Evolutionary conservation across 495 filamentous ascomycete species (phyloP).

Genomic region (Aspergillus heteromorphus): DNA sequence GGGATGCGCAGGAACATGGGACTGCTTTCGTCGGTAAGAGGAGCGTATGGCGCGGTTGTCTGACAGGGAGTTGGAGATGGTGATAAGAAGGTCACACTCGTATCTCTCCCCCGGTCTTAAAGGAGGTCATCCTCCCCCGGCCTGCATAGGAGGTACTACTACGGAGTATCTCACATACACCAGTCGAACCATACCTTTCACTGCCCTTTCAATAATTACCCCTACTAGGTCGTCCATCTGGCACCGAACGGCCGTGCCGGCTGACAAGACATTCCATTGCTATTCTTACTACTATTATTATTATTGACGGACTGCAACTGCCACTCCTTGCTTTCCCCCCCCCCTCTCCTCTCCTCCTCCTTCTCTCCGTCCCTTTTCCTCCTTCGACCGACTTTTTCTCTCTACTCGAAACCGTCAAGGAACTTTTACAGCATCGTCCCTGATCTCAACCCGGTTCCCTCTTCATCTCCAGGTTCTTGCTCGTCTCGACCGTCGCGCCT

Average conservation of each 20-base stretch:
- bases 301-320: slow-evolving; percentile 12
- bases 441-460: slow-evolving; percentile 1
- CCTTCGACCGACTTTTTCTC: slow-evolving; percentile 7
- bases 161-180: neutral
- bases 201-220: neutral
- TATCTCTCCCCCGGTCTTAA: neutral
- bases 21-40: slow-evolving; percentile 8
- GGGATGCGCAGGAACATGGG: slow-evolving; percentile 11
- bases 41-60: slow-evolving; percentile 2
- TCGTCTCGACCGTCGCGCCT: slow-evolving; percentile 12
- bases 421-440: slow-evolving; percentile 9
- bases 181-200: neutral
- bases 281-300: slow-evolving; percentile 7
- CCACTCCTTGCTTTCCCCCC: slow-evolving; percentile 7
- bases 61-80: neutral
- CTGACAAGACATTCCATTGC: slow-evolving; percentile 18
- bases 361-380: slow-evolving; percentile 4
- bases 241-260: slow-evolving; percentile 7
- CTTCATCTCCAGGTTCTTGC: neutral
- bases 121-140: neutral
- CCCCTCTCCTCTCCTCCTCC: slow-evolving; percentile 5
- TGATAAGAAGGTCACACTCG: slow-evolving; percentile 10
- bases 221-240: slow-evolving; percentile 4
- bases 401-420: slow-evolving; percentile 8
- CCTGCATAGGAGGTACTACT: neutral